Evolutionary conservation across 2,329 filamentous ascomycete species (phyloP).

Genomic region (Eutypa lata): DNA sequence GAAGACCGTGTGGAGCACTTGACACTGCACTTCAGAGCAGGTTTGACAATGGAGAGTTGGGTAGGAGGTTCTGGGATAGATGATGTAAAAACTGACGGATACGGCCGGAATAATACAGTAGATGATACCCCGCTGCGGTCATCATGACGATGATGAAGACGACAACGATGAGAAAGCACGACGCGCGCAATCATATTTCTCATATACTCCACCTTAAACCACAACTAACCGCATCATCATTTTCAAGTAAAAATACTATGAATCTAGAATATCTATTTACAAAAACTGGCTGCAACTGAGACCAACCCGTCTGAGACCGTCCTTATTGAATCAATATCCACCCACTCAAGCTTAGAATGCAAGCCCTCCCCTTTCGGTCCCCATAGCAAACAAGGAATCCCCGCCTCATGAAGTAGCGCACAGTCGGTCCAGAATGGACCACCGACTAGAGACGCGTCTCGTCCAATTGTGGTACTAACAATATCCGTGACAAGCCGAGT

Average conservation of each 20-base stretch:
- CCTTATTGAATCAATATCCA: constrained; percentile 39
- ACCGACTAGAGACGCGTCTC: constrained; percentile 22
- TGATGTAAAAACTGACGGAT: too few species aligned
- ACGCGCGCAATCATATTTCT: too few species aligned
- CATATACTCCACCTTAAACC: too few species aligned
- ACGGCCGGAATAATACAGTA: too few species aligned
- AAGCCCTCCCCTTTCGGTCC: constrained; percentile 46
- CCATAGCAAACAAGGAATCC: constrained; percentile 44
- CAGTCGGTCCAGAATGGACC: constrained; percentile 48
- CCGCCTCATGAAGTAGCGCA: constrained; percentile 41
- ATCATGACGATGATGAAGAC: too few species aligned
- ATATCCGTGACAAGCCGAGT: constrained; percentile 28
- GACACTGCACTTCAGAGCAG: background rate
- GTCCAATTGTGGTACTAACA: constrained; percentile 24
- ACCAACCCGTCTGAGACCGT: constrained; percentile 22
- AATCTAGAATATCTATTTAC: too few species aligned
- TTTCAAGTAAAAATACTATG: too few species aligned
- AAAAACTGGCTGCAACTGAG: background rate
- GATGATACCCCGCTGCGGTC: too few species aligned
- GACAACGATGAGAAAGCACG: too few species aligned
- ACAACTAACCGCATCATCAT: too few species aligned
- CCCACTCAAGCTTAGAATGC: constrained; percentile 49
- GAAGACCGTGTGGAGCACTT: background rate
- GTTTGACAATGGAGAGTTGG: background rate
- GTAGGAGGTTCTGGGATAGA: too few species aligned